Evolutionary conservation across 192 early-diverging fungal genomes (phyloP), one percentile per base, ranked within the genome.

Genomic region (Backusella australiensis): DNA sequence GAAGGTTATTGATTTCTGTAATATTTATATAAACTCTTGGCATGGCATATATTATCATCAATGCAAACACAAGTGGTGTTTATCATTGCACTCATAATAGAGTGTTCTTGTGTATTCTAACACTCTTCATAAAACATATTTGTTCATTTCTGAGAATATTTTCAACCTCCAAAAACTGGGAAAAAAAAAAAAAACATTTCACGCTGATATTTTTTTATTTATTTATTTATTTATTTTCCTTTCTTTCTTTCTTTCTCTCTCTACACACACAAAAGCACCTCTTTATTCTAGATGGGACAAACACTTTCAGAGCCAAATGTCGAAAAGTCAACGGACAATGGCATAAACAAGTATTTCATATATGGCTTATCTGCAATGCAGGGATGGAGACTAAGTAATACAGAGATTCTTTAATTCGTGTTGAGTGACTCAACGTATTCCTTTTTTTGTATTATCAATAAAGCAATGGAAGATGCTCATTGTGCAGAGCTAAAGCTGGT

Each of bases 391-490:
- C 88, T 94, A 63, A 94, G 91, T 91, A 90, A 56, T 21, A 56
- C 38, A 52, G 42, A 21, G 36, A 49, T 12, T 0, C 19, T 53
- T n/a, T n/a, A 53, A 17, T 53, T 53, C 38, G 38, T 39, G 38
- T 39, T 2, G 38, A 39, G 38, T 39, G 38, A 39, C 38, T 39
- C 11, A 39, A 11, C 32, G 71, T 42, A 19, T 29, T 32, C 26
- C 23, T 75, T 29, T 66, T 67, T 52, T 69, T 66, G 32, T 73
- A 75, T 77, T 72, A 71, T 42, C 68, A 66, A 69, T 56, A 36
- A 73, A 92, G 94, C 93, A 66, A 99, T 99, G 97, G 97, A 99
- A 85, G 97, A 99, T 85, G 96, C 96, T 26, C 97, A 99, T 86
- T 92, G 95, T 23, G 94, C 95, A 63, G 63, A 95, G 56, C 86